These are phyloP conservation scores for Apiotrichum mycotoxinovorans DNA, from an alignment of 1,284 basidiomycete genomes.

Conservation along the genomic window DNA sequence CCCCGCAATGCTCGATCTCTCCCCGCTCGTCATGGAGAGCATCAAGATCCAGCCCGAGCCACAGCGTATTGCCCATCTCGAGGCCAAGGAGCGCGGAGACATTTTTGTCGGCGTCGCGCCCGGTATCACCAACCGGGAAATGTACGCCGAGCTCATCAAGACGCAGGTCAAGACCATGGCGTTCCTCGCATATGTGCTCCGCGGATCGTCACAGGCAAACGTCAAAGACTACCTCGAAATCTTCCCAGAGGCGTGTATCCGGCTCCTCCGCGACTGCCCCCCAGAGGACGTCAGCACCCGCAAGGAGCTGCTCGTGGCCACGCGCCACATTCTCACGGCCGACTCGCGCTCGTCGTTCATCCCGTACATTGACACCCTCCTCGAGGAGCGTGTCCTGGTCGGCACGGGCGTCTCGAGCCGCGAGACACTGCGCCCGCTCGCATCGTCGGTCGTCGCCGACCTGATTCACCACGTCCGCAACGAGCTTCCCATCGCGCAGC, in stretches of 20 bases:
- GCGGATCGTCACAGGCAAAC: slow-evolving; percentile 63
- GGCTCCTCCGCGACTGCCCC: slow-evolving; percentile 91
- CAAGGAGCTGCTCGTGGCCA: slow-evolving; percentile 90
- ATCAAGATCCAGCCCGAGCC: slow-evolving; percentile 79
- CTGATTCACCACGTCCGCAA: slow-evolving; percentile 85
- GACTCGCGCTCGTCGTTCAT: slow-evolving; percentile 78
- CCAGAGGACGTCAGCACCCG: slow-evolving; percentile 76
- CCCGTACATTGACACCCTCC: slow-evolving; percentile 80
- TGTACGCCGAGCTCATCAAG: slow-evolving; percentile 84
- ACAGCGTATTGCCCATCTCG: slow-evolving; percentile 76
- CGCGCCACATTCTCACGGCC: slow-evolving; percentile 83
- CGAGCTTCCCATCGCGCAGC: slow-evolving; percentile 75
- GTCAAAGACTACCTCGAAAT: slow-evolving; percentile 75
- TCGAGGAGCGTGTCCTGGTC: slow-evolving; percentile 87
- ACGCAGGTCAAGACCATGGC: slow-evolving; percentile 96
- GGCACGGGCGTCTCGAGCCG: slow-evolving; percentile 73
- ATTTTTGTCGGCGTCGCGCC: slow-evolving; percentile 82
- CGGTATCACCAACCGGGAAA: slow-evolving; percentile 67
- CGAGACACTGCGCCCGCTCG: slow-evolving; percentile 76
- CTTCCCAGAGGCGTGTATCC: slow-evolving; percentile 74
- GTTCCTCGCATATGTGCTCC: slow-evolving; percentile 85
- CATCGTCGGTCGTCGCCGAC: slow-evolving; percentile 88
- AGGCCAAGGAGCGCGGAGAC: slow-evolving; percentile 70
- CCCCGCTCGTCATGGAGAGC: slow-evolving; percentile 68
- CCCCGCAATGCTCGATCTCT: slow-evolving; percentile 67